phyloP scores from a whole-genome alignment of 1,284 basidiomycete genomes.

The Fomitopsis schrenkii region DNA sequence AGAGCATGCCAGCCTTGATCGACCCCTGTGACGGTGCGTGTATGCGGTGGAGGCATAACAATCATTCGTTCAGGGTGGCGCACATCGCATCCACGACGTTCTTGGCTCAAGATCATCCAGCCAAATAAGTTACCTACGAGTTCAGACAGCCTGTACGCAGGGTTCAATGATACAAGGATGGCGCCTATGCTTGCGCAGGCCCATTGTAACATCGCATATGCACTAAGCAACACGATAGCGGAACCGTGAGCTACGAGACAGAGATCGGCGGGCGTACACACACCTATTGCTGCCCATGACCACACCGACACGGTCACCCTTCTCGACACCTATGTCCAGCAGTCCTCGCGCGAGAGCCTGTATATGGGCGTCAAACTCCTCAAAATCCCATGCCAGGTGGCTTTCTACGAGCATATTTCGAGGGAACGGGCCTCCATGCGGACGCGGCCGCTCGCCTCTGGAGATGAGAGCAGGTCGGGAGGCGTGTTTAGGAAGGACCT shows the following conservation, averaged over 20 bases:
- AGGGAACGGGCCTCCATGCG: conserved; percentile 57
- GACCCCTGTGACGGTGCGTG: no score
- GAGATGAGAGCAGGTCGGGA: conserved; percentile 64
- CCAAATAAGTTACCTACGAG: conserved; percentile 41
- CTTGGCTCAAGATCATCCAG: not conserved
- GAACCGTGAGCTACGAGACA: not conserved
- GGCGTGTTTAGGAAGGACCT: conserved; percentile 48
- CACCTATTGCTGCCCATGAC: conserved; percentile 84
- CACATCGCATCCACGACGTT: not conserved
- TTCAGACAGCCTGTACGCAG: conserved; percentile 72
- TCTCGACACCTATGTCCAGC: conserved; percentile 63
- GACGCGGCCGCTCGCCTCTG: conserved; percentile 50
- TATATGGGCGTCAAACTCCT: conserved; percentile 66
- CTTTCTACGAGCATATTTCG: conserved; percentile 40
- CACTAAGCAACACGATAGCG: conserved; percentile 34
- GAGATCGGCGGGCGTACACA: not conserved
- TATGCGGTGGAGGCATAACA: no score
- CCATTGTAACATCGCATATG: conserved; percentile 82
- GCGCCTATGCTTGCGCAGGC: conserved; percentile 78
- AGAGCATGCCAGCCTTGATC: no score
- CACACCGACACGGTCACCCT: conserved; percentile 77
- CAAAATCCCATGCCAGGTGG: conserved; percentile 74
- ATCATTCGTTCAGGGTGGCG: no score
- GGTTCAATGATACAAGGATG: conserved; percentile 79
- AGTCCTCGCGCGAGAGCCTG: conserved; percentile 70